Conservation (phyloP, 2,329 filamentous ascomycete genomes). For the Epichloe scottii region DNA sequence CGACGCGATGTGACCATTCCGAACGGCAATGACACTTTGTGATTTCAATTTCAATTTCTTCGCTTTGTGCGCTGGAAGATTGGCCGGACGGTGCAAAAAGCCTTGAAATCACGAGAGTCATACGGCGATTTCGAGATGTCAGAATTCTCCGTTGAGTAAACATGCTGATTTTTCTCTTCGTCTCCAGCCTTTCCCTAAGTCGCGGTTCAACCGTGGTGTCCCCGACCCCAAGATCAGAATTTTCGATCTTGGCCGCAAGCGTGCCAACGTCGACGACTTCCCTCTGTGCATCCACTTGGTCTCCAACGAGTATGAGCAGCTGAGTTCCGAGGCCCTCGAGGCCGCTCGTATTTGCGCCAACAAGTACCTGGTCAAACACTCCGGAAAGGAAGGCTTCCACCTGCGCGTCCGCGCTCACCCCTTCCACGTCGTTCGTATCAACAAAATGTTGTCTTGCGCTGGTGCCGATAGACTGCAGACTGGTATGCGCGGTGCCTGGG, state of each 20-base stretch:
- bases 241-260: slow-evolving; percentile 98
- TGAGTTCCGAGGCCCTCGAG: slow-evolving; percentile 98
- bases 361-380: slow-evolving; percentile 76
- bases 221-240: slow-evolving; percentile 78
- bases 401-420: slow-evolving; percentile 81
- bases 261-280: slow-evolving; percentile 98
- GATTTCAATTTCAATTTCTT: background rate
- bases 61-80: background rate
- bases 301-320: slow-evolving; percentile 99
- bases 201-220: slow-evolving; percentile 99
- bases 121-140: background rate
- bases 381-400: slow-evolving; percentile 64
- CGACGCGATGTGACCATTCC: slow-evolving; percentile 3
- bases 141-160: background rate
- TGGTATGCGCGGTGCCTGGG: slow-evolving; percentile 99
- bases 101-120: background rate
- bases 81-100: background rate
- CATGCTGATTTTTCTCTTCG: slow-evolving; percentile 1
- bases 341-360: slow-evolving; percentile 99
- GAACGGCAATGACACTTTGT: background rate
- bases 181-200: slow-evolving; percentile 88
- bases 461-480: slow-evolving; percentile 99
- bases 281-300: slow-evolving; percentile 98
- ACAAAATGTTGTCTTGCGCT: slow-evolving; percentile 99
- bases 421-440: slow-evolving; percentile 99